Conservation (phyloP, 2,329 filamentous ascomycete species). For the Chalara sp. region DNA sequence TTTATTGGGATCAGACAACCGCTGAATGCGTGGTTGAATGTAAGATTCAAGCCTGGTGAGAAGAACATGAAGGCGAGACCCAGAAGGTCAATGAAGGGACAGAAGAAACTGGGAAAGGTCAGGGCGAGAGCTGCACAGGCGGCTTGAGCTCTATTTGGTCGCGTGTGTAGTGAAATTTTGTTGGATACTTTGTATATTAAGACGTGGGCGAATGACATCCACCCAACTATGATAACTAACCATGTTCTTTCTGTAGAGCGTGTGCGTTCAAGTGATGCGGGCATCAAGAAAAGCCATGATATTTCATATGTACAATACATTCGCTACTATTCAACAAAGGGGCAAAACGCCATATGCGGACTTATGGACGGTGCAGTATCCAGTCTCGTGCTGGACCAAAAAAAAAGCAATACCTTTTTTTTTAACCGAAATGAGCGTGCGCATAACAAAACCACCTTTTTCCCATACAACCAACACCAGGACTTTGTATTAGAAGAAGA, state of each 20-base stretch:
- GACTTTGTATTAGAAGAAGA: too few species aligned
- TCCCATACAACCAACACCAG: too few species aligned
- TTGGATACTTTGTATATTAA: neutral
- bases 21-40: constrained; percentile 62
- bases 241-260: neutral
- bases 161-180: neutral
- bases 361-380: too few species aligned
- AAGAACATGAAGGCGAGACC: constrained; percentile 49
- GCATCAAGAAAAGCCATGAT: too few species aligned
- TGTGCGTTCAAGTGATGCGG: too few species aligned
- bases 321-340: too few species aligned
- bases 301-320: too few species aligned
- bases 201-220: neutral
- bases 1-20: constrained; percentile 62
- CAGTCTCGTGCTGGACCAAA: too few species aligned
- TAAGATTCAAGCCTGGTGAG: constrained; percentile 47
- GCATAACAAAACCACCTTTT: too few species aligned
- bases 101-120: constrained; percentile 38
- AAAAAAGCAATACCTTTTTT: too few species aligned
- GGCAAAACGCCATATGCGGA: too few species aligned
- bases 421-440: too few species aligned
- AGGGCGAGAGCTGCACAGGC: constrained; percentile 6
- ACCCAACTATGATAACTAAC: neutral
- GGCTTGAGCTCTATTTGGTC: neutral
- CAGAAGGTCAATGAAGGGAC: constrained; percentile 62